A percentile compares a stretch with the other conserved stretches of the same genome.
Evolutionary conservation across 345 rosid species (phyloP).

Genomic region (Moricandia arvensis): DNA sequence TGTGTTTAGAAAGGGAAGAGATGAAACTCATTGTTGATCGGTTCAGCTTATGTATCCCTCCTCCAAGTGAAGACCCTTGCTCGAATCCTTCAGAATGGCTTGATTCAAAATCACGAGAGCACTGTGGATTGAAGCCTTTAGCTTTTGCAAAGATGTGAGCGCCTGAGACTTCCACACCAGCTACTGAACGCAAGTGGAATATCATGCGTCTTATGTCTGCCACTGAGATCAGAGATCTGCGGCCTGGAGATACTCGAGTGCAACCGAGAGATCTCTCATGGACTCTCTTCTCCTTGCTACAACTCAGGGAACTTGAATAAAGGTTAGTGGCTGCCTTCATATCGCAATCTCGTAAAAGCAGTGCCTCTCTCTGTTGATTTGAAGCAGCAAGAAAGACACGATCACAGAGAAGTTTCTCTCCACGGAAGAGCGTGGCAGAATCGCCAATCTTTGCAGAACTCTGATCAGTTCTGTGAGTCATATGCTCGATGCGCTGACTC

Average conservation of each 20-base stretch:
- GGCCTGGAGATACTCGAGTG: conserved; percentile 55
- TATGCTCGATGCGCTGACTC: no score
- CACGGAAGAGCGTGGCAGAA: conserved; percentile 55
- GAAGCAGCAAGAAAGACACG: conserved; percentile 64
- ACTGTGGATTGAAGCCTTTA: conserved; percentile 47
- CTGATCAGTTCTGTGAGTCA: conserved; percentile 36
- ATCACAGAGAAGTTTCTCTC: conserved; percentile 69
- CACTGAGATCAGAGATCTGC: conserved; percentile 55
- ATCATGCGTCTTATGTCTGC: conserved; percentile 72
- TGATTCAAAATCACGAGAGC: conserved; percentile 54
- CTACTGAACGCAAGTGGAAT: conserved; percentile 57
- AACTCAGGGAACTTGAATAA: conserved; percentile 71
- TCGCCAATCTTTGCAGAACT: conserved; percentile 59
- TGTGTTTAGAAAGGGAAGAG: conserved; percentile 56
- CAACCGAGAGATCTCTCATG: conserved; percentile 56
- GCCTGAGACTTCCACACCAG: conserved; percentile 53
- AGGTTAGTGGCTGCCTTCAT: conserved; percentile 64
- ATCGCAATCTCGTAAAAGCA: conserved; percentile 64
- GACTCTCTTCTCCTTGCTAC: conserved; percentile 57
- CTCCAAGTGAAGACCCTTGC: conserved; percentile 51
- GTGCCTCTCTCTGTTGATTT: conserved; percentile 52
- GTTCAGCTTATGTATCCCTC: conserved; percentile 73
- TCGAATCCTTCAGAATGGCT: conserved; percentile 54
- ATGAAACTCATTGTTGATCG: conserved; percentile 65
- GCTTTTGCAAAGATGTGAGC: conserved; percentile 51